These are phyloP conservation scores for Fermentozyma sake DNA, from an alignment of 1,139 yeast species.

Conservation along the genomic window DNA sequence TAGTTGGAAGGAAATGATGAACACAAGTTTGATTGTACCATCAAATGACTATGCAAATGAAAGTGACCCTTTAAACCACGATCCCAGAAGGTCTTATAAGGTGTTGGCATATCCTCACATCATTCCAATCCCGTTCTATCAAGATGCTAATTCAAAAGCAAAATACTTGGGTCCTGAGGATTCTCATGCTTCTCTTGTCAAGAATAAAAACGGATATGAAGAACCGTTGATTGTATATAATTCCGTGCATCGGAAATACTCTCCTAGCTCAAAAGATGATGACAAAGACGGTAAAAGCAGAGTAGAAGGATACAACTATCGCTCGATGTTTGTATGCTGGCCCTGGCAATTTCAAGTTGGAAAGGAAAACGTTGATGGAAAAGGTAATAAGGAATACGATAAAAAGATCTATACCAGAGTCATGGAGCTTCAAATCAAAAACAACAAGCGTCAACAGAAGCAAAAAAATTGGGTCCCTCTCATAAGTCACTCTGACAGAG, in stretches of 20 bases:
- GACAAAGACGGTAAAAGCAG: conserved; percentile 9
- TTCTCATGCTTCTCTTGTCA: conserved; percentile 32
- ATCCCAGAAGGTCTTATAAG: conserved; percentile 10
- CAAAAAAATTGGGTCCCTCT: conserved; percentile 48
- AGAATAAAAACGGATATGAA: conserved; percentile 26
- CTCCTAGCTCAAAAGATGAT: conserved; percentile 8
- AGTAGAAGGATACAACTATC: conserved; percentile 8
- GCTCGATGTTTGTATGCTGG: conserved; percentile 35
- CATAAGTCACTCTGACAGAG: conserved; percentile 20
- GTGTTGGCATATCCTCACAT: conserved; percentile 26
- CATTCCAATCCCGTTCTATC: conserved; percentile 31
- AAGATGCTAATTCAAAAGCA: conserved; percentile 17
- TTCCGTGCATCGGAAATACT: conserved; percentile 23
- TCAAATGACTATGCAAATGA: conserved; percentile 4
- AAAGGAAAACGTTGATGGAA: conserved; percentile 25
- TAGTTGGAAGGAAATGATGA: conserved; percentile 42
- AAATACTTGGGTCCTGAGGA: conserved; percentile 41
- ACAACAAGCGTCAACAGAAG: conserved; percentile 17
- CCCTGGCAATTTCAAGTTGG: conserved; percentile 40
- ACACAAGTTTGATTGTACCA: conserved; percentile 31
- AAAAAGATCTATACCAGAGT: conserved; percentile 5
- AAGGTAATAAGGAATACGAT: conserved; percentile 11
- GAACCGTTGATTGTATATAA: conserved; percentile 37
- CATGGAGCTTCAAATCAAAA: conserved; percentile 24
- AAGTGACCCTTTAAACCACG: conserved; percentile 1